A percentile compares a stretch with the other conserved stretches of the same genome.
Evolutionary conservation across 2,329 filamentous ascomycete genomes (phyloP).

Genomic region (Ceratocystis papillata): DNA sequence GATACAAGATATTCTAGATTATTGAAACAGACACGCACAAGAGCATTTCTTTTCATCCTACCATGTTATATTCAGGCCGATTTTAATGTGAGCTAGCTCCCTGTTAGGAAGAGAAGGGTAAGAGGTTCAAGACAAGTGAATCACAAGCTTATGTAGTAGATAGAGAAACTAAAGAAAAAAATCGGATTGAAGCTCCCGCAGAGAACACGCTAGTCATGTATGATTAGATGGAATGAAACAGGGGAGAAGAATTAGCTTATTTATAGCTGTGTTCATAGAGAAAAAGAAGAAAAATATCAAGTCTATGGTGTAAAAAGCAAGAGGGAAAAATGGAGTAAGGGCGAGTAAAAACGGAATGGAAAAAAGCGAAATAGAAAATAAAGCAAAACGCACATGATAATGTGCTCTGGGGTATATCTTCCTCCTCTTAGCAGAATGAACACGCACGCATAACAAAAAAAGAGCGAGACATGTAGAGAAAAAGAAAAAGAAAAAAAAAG

Average conservation of each 20-base stretch:
- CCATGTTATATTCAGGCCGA: not conserved
- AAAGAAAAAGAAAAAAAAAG: not conserved
- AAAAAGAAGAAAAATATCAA: slow-evolving; percentile 2
- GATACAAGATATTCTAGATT: not conserved
- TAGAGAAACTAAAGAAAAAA: not conserved
- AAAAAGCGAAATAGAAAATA: slow-evolving; percentile 17
- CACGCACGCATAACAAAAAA: not conserved
- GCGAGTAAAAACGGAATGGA: slow-evolving; percentile 11
- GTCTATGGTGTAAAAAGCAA: slow-evolving; percentile 12
- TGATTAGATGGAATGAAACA: not conserved
- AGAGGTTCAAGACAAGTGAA: not conserved
- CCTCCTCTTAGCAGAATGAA: slow-evolving; percentile 15
- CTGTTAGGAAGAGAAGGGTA: not conserved
- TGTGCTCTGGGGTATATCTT: slow-evolving; percentile 24
- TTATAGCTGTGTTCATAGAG: too few species aligned
- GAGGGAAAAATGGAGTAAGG: slow-evolving; percentile 1
- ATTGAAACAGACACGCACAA: slow-evolving; percentile 1
- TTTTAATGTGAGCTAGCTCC: too few species aligned
- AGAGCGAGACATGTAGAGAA: not conserved
- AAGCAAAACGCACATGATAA: slow-evolving; percentile 18
- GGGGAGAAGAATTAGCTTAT: not conserved
- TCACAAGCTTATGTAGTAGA: not conserved
- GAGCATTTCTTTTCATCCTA: not conserved
- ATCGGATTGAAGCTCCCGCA: not conserved
- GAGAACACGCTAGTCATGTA: slow-evolving; percentile 4